These are phyloP conservation scores for Corynespora cassiicola DNA, from an alignment of 2,329 filamentous ascomycete genomes.

Conservation along the genomic window DNA sequence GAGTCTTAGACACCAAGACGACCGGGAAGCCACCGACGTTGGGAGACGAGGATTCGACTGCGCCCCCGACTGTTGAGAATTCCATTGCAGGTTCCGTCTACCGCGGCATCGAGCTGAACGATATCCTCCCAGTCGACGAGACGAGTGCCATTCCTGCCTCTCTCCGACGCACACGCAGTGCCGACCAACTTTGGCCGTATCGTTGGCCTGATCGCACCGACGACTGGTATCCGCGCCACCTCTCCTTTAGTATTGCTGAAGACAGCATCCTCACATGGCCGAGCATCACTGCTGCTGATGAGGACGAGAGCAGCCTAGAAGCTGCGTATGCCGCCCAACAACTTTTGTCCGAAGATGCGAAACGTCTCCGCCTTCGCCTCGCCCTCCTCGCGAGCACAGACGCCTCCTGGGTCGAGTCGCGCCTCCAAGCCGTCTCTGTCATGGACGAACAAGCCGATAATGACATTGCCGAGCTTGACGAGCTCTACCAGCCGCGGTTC, in stretches of 20 bases:
- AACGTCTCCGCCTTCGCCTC: constrained; percentile 67
- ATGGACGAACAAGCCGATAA: constrained; percentile 68
- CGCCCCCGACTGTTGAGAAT: constrained; percentile 52
- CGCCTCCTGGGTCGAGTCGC: constrained; percentile 66
- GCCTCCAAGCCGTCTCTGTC: constrained; percentile 62
- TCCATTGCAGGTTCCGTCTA: constrained; percentile 67
- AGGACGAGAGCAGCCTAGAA: constrained; percentile 34
- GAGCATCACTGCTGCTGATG: constrained; percentile 24
- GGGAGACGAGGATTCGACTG: constrained; percentile 31
- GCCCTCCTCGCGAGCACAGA: constrained; percentile 62
- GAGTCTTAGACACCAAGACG: too few species aligned
- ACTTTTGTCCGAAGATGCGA: constrained; percentile 61
- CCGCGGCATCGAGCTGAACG: constrained; percentile 63
- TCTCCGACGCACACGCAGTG: constrained; percentile 69
- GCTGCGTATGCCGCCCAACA: constrained; percentile 43
- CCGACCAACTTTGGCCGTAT: constrained; percentile 42
- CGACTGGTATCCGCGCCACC: constrained; percentile 70
- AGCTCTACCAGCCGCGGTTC: constrained; percentile 74
- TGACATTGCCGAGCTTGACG: constrained; percentile 68
- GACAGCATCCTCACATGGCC: constrained; percentile 74
- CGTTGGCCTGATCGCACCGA: constrained; percentile 55
- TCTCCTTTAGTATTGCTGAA: constrained; percentile 78
- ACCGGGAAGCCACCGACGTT: constrained; percentile 19
- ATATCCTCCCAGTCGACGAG: constrained; percentile 49
- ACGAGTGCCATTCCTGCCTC: constrained; percentile 56